Base-by-base conservation (phyloP, 805 yeast species). In the Metschnikowia vanudenii region DNA sequence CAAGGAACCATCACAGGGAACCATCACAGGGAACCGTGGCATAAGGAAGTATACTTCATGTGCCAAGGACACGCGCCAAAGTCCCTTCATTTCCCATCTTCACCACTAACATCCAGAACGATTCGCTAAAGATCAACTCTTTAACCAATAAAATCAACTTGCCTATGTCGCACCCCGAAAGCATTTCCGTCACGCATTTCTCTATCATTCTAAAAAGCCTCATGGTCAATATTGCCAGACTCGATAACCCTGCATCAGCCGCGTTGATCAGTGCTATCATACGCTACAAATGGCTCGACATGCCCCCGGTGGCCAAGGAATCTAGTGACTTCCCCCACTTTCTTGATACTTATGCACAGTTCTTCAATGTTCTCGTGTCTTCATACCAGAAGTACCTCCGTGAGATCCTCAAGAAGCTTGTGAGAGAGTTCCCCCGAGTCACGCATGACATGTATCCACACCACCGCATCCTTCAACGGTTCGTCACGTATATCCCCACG, bases 331-430 rank as follows among this genome's bases (percentile, higher is more conserved):
- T 55, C 38, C 34, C 42, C 13, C 47, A 42, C 33, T 78, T 83
- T 54, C 65, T 79, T 20, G 69, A 73, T 40, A 68, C 74, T 39
- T 90, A 86, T 64, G 76, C 84, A 39, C 83, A 81, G 37, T 94
- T 94, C 63, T 68, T 88, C 38, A 76, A 81, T 37, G 87, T 91
- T 22, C 74, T 92, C 43, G 87, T 91, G 32, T 85, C 96, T 3
- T 85, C 92, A 38, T 75, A 84, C 50, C 98, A 98, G 7, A 88
- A 83, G 63, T 92, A 96, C 88, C 82, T 94, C 80, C 78, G 80
- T 52, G 95, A 88, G 49, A 88, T 92, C n/a, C 82, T 87, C 17
- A 71, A 75, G 49, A 77, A 79, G 47, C 65, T 92, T n/a, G 76
- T 90, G 10, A 57, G 73, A 16, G 89, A 82, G 57, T 86, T 92